Percentiles rank a stretch among this genome's conserved stretches.
Conservation (phyloP, 768 basidiomycete species). For the Boletus rubescentipes region DNA sequence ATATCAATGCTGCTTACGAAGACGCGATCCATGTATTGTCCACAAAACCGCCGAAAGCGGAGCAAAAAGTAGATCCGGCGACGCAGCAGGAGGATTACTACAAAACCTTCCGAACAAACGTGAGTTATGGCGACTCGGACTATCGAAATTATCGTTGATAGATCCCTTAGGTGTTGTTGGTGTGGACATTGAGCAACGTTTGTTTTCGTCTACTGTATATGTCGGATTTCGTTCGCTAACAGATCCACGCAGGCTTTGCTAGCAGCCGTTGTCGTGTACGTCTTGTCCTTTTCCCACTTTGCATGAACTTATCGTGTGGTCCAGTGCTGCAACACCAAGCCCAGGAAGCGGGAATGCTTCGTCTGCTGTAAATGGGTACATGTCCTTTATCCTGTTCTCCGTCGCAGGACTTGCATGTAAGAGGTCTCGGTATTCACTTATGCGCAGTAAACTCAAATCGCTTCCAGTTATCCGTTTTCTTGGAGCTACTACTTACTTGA, state of each 20-base stretch:
- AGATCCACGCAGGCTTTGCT: slow-evolving; percentile 52
- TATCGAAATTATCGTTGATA: slow-evolving; percentile 13
- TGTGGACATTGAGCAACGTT: slow-evolving; percentile 89
- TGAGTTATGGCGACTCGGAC: slow-evolving; percentile 27
- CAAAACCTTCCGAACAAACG: slow-evolving; percentile 84
- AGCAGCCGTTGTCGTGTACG: slow-evolving; percentile 73
- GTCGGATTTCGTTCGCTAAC: slow-evolving; percentile 8
- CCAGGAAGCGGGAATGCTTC: slow-evolving; percentile 48
- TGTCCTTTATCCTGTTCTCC: slow-evolving; percentile 86
- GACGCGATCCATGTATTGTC: slow-evolving; percentile 83
- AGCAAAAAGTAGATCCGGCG: slow-evolving; percentile 55
- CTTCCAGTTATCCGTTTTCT: slow-evolving; percentile 86
- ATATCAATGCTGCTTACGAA: slow-evolving; percentile 87
- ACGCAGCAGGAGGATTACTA: slow-evolving; percentile 87
- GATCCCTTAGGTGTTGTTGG: slow-evolving; percentile 60
- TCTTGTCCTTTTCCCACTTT: slow-evolving; percentile 16
- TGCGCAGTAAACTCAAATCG: not conserved
- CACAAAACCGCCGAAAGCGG: slow-evolving; percentile 74
- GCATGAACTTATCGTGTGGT: not conserved
- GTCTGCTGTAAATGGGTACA: slow-evolving; percentile 74
- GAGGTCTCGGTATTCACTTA: slow-evolving; percentile 31
- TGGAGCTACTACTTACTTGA: slow-evolving; percentile 79
- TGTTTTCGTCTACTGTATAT: slow-evolving; percentile 28
- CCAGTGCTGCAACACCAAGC: slow-evolving; percentile 43
- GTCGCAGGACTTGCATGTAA: slow-evolving; percentile 85